Conservation (phyloP, 179 eudicot genomes). For the Beta macrorhiza region DNA sequence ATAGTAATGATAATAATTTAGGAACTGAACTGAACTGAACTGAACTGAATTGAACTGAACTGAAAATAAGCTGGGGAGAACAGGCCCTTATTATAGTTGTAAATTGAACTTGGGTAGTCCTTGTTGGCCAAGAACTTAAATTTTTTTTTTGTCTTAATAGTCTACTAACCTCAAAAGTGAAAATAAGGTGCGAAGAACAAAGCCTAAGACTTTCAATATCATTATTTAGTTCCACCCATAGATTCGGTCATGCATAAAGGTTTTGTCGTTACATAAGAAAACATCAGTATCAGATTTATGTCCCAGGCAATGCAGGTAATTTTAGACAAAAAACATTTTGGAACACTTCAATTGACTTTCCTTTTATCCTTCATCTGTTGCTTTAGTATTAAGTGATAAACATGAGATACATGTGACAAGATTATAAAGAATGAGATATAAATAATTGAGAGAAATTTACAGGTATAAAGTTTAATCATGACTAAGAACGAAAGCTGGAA, state of each 20-base stretch:
- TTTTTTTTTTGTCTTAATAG: too few species aligned
- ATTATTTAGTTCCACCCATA: not conserved
- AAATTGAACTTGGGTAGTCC: too few species aligned
- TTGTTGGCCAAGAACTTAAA: too few species aligned
- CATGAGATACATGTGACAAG: not conserved
- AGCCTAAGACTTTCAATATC: not conserved
- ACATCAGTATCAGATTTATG: not conserved
- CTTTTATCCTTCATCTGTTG: not conserved
- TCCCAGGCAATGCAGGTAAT: not conserved
- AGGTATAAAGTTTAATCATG: conserved; percentile 15
- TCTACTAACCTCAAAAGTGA: too few species aligned
- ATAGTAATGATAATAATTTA: too few species aligned
- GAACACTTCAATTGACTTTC: not conserved
- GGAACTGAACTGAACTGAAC: too few species aligned
- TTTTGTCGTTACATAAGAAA: not conserved
- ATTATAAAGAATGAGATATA: not conserved
- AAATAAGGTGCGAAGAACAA: too few species aligned
- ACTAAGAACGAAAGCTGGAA: conserved; percentile 25
- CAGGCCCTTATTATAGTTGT: too few species aligned
- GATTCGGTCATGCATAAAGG: not conserved
- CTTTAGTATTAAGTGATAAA: not conserved
- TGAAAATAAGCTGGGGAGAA: too few species aligned
- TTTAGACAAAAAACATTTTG: not conserved
- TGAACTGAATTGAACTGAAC: too few species aligned
- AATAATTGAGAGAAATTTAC: not conserved